Percentiles rank a stretch among this genome's conserved stretches.
Conservation (phyloP, 768 basidiomycete genomes). For the Tulasnella calospora region DNA sequence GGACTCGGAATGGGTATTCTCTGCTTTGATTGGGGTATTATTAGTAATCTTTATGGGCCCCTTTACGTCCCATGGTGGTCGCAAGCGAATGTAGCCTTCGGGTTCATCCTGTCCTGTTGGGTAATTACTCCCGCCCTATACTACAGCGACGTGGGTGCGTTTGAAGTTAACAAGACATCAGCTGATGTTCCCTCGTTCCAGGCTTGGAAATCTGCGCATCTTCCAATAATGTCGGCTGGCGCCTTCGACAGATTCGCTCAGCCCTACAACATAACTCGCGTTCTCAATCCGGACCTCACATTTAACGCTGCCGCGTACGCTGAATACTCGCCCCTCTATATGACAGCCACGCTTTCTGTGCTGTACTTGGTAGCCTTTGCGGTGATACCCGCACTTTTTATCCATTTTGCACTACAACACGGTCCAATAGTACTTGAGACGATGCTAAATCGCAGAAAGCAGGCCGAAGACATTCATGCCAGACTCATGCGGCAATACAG, state of each 20-base stretch:
- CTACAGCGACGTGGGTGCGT: neutral
- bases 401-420: conserved; percentile 44
- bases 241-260: conserved; percentile 43
- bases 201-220: conserved; percentile 42
- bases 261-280: conserved; percentile 39
- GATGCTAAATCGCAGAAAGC: conserved; percentile 35
- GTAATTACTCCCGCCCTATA: neutral
- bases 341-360: conserved; percentile 41
- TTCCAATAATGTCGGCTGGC: conserved; percentile 41
- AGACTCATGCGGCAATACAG: conserved; percentile 46
- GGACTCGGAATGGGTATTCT: conserved; percentile 86
- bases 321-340: conserved; percentile 46
- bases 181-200: neutral
- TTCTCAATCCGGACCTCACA: conserved; percentile 35
- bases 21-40: conserved; percentile 89
- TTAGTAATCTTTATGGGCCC: conserved; percentile 63
- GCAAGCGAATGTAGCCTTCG: neutral
- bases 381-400: conserved; percentile 40
- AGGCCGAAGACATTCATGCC: conserved; percentile 46
- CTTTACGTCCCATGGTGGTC: conserved; percentile 88
- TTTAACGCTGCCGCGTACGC: conserved; percentile 44
- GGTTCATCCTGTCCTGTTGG: neutral
- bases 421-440: conserved; percentile 38
- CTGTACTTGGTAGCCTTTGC: conserved; percentile 43
- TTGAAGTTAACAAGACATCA: neutral